Evolutionary conservation across 306 rosid species (phyloP), one percentile per base, ranked within the genome.

Genomic region (Bauhinia variegata): DNA sequence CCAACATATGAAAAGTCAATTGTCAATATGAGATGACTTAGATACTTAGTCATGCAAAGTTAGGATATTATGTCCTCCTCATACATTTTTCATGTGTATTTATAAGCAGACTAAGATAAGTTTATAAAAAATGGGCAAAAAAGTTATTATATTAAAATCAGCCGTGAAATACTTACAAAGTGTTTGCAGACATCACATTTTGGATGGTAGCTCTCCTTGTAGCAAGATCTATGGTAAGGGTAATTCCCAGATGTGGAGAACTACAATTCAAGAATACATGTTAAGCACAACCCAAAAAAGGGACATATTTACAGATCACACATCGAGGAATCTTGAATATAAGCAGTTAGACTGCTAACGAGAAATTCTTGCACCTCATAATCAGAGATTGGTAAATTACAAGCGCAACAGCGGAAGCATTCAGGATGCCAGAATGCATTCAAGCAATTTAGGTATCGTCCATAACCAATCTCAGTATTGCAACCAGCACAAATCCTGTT

Each of bases 181-280:
- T 85, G 96, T 83, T 85, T 95, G 93, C 99, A 95, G 72, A 95
- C 97, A 77, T 95, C 99, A 79, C 99, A 95, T 74, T 95, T 95
- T 51, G 99, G 99, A 80, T 90, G 96, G 82, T 90, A 86, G 82
- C 78, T 90, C 79, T 90, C 97, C 85, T 80, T 95, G 78, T 95
- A 90, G 84, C 99, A 95, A 70, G 96, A 54, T 74, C 88, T 95
- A 76, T 95, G 97, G 73, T 86, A 90, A 36, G 99, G 97, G 60
- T 71, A 80, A 79, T 85, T 87, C 67, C 96, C 97, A 58, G 91
- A 83, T 5, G 97, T 91, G 77, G 96, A 88, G 84, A 91, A 91
- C 97, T 91, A 69, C 76, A 32, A 65, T 44, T 54, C 57, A 75
- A 32, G 16, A 13, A 67, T 30, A 52, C 16, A 13, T 23, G 0